phyloP scores from a whole-genome alignment of 805 yeast genomes.

The Starmerella khaoyaiensis region DNA sequence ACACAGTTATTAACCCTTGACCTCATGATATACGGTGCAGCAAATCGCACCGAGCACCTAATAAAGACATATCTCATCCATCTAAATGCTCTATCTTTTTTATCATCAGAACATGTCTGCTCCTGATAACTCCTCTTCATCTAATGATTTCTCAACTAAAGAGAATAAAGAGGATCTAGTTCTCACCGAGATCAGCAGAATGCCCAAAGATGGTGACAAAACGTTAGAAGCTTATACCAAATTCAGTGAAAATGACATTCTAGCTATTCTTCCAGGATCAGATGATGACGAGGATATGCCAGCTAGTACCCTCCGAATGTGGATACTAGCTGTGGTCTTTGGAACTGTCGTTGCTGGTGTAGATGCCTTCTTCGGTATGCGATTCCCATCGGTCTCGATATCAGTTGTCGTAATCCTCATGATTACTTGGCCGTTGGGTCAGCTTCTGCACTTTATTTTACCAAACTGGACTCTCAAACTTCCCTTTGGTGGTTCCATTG shows the following conservation, averaged over 20 bases:
- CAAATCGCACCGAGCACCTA: not conserved
- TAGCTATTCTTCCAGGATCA: slow-evolving; percentile 12
- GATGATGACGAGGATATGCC: slow-evolving; percentile 39
- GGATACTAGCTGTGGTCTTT: slow-evolving; percentile 41
- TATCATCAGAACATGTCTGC: too few relatives aligned
- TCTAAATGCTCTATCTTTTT: too few relatives aligned
- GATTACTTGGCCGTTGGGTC: slow-evolving; percentile 53
- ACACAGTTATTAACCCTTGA: too few relatives aligned
- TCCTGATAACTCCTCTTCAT: too few relatives aligned
- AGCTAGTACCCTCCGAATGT: slow-evolving; percentile 43
- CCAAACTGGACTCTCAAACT: slow-evolving; percentile 26
- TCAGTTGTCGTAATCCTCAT: slow-evolving; percentile 46
- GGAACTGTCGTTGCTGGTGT: slow-evolving; percentile 45
- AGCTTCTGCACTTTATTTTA: slow-evolving; percentile 33
- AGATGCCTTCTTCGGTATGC: slow-evolving; percentile 47
- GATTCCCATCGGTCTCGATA: slow-evolving; percentile 42
- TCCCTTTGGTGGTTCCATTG: slow-evolving; percentile 26
- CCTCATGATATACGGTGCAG: too few relatives aligned
- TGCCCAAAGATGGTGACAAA: not conserved
- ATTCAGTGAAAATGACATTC: slow-evolving; percentile 11
- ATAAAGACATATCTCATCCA: not conserved
- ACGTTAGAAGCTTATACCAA: slow-evolving; percentile 2
- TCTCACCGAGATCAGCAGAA: not conserved
- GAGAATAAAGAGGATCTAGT: slow-evolving; percentile 1
- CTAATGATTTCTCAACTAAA: not conserved